Percentiles rank a stretch among this genome's conserved stretches.
These are phyloP conservation scores for Bisporella sp. DNA, from an alignment of 2,329 filamentous ascomycete species.

Conservation along the genomic window DNA sequence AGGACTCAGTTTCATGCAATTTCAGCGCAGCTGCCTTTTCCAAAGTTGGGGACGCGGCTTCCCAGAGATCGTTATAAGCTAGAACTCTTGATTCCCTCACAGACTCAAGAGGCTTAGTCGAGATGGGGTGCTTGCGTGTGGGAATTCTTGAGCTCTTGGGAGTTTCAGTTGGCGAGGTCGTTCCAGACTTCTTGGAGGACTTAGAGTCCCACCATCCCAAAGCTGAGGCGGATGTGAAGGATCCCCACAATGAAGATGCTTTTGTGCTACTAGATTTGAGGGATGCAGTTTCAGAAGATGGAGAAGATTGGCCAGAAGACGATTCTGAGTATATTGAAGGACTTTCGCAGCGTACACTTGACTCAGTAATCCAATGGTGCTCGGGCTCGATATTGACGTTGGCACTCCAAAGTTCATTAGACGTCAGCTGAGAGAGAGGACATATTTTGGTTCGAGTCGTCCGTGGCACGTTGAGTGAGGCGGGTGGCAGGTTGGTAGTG, in stretches of 20 bases:
- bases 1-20: neutral
- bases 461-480: slow-evolving; percentile 17
- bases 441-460: slow-evolving; percentile 11
- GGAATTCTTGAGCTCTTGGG: slow-evolving; percentile 2
- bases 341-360: slow-evolving; percentile 22
- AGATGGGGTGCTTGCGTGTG: neutral
- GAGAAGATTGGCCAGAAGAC: slow-evolving; percentile 23
- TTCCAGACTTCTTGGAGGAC: slow-evolving; percentile 10
- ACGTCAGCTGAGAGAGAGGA: slow-evolving; percentile 13
- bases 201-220: slow-evolving; percentile 10
- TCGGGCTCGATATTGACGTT: slow-evolving; percentile 10
- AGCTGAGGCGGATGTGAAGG: slow-evolving; percentile 1
- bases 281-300: slow-evolving; percentile 24
- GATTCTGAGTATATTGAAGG: slow-evolving; percentile 22
- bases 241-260: slow-evolving; percentile 23
- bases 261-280: slow-evolving; percentile 26
- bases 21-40: slow-evolving; percentile 4
- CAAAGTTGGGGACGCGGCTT: slow-evolving; percentile 12
- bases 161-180: slow-evolving; percentile 8
- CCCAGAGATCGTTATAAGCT: slow-evolving; percentile 18
- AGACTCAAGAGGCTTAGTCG: slow-evolving; percentile 13
- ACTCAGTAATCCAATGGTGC: slow-evolving; percentile 28
- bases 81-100: slow-evolving; percentile 21
- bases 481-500: slow-evolving; percentile 14
- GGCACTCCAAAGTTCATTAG: slow-evolving; percentile 20